Percentiles rank a stretch among this genome's conserved stretches.
These are phyloP conservation scores for Heritiera fomes DNA, from an alignment of 345 rosid species.

Conservation along the genomic window DNA sequence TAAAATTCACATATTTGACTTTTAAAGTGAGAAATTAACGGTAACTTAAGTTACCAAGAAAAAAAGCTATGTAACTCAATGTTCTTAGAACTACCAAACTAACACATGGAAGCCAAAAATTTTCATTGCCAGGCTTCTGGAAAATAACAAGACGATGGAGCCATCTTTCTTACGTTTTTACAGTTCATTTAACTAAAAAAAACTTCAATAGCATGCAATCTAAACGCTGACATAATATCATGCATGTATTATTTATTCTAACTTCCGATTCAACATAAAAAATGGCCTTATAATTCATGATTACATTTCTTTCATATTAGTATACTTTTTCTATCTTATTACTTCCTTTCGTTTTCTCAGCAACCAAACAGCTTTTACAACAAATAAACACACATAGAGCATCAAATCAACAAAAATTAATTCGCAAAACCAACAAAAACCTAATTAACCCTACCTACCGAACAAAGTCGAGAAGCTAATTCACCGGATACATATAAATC, in stretches of 20 bases:
- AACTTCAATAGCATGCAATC: not conserved
- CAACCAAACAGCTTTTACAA: slow-evolving; percentile 8
- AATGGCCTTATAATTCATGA: not conserved
- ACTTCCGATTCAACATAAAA: not conserved
- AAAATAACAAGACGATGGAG: not conserved
- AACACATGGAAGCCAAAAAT: not conserved
- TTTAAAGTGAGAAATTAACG: not conserved
- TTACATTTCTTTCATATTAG: not conserved
- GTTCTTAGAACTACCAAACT: not conserved
- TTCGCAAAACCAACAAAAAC: not conserved
- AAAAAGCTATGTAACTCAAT: not conserved
- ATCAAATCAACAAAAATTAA: not conserved
- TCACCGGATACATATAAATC: not conserved
- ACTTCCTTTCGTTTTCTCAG: slow-evolving; percentile 14
- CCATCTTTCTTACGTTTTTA: not conserved
- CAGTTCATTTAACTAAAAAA: not conserved
- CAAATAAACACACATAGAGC: not conserved
- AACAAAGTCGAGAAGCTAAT: slow-evolving; percentile 9
- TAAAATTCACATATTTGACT: not conserved
- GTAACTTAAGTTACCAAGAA: not conserved
- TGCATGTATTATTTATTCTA: not conserved
- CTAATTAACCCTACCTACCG: slow-evolving; percentile 16
- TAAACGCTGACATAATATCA: not conserved
- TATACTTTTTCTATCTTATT: not conserved
- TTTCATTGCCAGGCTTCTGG: not conserved